Conservation (phyloP, 129 eudicot species). For the Helianthus tuberosus region DNA sequence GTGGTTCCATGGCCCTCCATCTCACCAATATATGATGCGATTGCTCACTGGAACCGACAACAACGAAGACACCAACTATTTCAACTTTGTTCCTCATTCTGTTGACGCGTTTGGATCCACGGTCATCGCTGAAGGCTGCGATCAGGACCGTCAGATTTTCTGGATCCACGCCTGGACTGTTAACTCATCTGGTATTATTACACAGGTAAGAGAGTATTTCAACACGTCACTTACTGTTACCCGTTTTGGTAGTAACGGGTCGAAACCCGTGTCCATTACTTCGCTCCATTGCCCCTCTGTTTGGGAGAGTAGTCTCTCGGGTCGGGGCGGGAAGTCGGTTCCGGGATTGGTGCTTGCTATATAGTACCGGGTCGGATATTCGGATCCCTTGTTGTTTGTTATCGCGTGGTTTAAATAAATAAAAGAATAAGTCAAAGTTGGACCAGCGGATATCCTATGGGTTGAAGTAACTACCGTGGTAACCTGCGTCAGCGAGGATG, state of each 20-base stretch:
- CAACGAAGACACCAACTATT: constrained; percentile 27
- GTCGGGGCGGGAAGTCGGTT: constrained; percentile 82
- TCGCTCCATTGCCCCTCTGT: constrained; percentile 75
- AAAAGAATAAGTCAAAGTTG: constrained; percentile 34
- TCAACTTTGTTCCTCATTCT: constrained; percentile 63
- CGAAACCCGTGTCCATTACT: constrained; percentile 30
- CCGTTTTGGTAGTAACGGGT: constrained; percentile 38
- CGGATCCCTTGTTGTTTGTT: neutral
- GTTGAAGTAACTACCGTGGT: constrained; percentile 23
- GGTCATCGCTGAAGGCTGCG: constrained; percentile 89
- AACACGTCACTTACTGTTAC: constrained; percentile 85
- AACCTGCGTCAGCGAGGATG: constrained; percentile 43
- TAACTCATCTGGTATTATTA: constrained; percentile 69
- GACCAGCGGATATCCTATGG: constrained; percentile 26
- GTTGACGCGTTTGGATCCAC: constrained; percentile 72
- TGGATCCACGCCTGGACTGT: constrained; percentile 99
- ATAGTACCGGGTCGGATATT: constrained; percentile 16
- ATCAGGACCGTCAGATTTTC: constrained; percentile 56
- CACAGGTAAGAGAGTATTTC: constrained; percentile 92
- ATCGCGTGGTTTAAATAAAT: constrained; percentile 11
- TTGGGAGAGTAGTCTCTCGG: constrained; percentile 80
- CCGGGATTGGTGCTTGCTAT: constrained; percentile 94
- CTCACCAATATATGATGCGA: constrained; percentile 97
- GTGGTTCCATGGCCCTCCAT: constrained; percentile 99
- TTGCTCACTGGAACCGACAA: constrained; percentile 73